These are phyloP conservation scores for Stygiomarasmius scandens DNA, from an alignment of 1,284 basidiomycete species.

Conservation along the genomic window DNA sequence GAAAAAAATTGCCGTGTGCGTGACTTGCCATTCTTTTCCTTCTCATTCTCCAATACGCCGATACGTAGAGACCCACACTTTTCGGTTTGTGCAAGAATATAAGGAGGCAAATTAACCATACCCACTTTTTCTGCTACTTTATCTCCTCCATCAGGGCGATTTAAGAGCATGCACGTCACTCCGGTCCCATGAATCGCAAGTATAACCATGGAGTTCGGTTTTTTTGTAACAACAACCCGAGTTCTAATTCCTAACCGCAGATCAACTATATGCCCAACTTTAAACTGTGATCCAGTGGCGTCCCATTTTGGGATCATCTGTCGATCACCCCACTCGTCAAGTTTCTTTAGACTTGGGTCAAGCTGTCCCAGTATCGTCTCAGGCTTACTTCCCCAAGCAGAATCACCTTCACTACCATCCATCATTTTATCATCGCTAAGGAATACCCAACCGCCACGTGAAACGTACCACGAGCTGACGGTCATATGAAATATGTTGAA, in stretches of 20 bases:
- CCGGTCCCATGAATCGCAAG: constrained; percentile 25
- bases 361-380: too few relatives aligned
- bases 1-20: too few relatives aligned
- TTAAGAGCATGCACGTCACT: constrained; percentile 25
- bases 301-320: too few relatives aligned
- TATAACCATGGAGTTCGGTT: constrained; percentile 20
- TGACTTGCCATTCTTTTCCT: too few relatives aligned
- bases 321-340: too few relatives aligned
- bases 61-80: too few relatives aligned
- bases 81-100: constrained; percentile 6
- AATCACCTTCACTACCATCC: neutral
- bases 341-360: too few relatives aligned
- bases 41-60: too few relatives aligned
- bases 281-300: too few relatives aligned
- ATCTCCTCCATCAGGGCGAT: constrained; percentile 11
- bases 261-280: constrained; percentile 16
- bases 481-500: constrained; percentile 8
- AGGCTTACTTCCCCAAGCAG: neutral
- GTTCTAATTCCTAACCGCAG: constrained; percentile 13
- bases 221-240: constrained; percentile 12
- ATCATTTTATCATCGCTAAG: constrained; percentile 13
- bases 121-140: constrained; percentile 17
- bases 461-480: constrained; percentile 16
- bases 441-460: constrained; percentile 18
- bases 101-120: constrained; percentile 22